Evolutionary conservation across 176 grass and related monocot species (phyloP).

Genomic region (Oryza officinalis): DNA sequence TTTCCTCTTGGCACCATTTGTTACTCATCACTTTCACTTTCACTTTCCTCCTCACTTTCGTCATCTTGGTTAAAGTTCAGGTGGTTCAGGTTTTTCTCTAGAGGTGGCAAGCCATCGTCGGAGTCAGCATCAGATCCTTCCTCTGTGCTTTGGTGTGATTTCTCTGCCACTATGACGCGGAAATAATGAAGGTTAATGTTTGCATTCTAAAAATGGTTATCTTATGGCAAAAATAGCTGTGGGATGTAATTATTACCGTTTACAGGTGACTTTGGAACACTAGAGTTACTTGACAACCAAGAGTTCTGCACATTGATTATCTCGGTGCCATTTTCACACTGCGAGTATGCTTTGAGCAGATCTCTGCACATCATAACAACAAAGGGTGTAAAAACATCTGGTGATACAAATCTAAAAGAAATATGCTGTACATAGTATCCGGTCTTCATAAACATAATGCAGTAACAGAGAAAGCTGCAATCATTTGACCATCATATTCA

Average conservation of each 20-base stretch:
- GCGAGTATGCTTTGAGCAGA: constrained; percentile 80
- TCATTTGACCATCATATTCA: neutral
- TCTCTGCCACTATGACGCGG: constrained; percentile 1
- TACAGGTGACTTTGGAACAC: constrained; percentile 47
- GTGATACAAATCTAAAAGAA: neutral
- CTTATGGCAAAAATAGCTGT: constrained; percentile 3
- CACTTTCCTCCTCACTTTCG: constrained; percentile 58
- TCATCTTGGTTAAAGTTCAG: constrained; percentile 52
- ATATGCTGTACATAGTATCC: neutral
- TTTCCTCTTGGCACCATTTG: neutral
- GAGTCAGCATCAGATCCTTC: constrained; percentile 65
- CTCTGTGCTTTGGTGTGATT: constrained; percentile 27
- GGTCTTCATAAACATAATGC: neutral
- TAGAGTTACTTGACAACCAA: constrained; percentile 74
- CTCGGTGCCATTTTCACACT: constrained; percentile 79
- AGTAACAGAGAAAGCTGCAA: neutral
- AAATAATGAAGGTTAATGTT: constrained; percentile 19
- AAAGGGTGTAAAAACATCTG: neutral
- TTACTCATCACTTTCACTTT: constrained; percentile 42
- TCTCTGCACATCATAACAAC: constrained; percentile 55
- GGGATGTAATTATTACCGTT: constrained; percentile 48
- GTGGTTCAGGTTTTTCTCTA: constrained; percentile 90
- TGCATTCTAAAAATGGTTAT: neutral
- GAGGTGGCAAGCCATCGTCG: constrained; percentile 75
- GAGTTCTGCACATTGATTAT: constrained; percentile 87